phyloP scores from a whole-genome alignment of 129 eudicot genomes.

The Solidago caesia region DNA sequence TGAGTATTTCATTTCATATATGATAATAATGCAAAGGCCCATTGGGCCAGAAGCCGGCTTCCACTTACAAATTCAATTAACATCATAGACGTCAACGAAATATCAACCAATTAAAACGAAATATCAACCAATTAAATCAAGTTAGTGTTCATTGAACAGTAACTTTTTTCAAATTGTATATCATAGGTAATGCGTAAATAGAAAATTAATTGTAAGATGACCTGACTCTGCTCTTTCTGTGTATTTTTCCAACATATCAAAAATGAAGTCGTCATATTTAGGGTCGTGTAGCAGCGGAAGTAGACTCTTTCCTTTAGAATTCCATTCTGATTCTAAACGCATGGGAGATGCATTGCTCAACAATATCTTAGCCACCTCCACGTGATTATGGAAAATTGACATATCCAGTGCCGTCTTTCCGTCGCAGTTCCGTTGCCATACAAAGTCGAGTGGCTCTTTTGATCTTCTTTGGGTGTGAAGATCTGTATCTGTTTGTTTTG shows the following conservation, averaged over 20 bases:
- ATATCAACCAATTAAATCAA: no score
- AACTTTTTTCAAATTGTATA: no score
- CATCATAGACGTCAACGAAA: no score
- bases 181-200: no score
- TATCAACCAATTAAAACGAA: no score
- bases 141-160: no score
- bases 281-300: neutral
- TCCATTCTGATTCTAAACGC: neutral
- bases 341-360: neutral
- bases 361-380: neutral
- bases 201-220: neutral
- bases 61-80: no score
- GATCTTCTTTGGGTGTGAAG: neutral
- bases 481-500: neutral
- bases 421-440: neutral
- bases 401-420: neutral
- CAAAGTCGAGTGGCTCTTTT: neutral
- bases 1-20: no score
- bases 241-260: neutral
- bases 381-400: neutral
- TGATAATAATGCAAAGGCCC: no score
- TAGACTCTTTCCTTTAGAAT: neutral
- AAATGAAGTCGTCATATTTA: neutral
- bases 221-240: neutral
- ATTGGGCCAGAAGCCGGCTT: no score